These are phyloP conservation scores for Abrus pulchellus DNA, from an alignment of 306 rosid genomes.

Conservation along the genomic window DNA sequence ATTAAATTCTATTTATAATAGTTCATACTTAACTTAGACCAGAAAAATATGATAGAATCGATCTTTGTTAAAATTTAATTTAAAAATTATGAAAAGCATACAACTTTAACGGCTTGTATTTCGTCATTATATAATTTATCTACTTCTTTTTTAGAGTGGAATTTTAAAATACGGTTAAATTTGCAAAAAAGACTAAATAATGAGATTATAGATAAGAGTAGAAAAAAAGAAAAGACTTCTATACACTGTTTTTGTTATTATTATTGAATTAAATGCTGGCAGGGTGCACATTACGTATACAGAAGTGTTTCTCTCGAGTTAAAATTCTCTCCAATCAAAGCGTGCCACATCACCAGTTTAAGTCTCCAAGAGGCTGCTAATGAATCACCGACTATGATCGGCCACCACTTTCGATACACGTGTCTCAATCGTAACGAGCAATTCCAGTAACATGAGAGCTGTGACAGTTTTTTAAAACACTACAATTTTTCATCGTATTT, in stretches of 20 bases:
- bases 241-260: background rate
- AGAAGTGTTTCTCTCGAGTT: background rate
- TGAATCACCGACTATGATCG: conserved; percentile 33
- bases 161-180: no score
- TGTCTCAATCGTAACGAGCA: background rate
- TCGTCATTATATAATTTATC: no score
- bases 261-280: background rate
- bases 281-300: background rate
- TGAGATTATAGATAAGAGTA: background rate
- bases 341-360: background rate
- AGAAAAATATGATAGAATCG: no score
- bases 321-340: background rate
- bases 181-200: no score
- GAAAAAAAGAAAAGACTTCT: background rate
- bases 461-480: no score
- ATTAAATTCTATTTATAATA: no score
- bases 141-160: no score
- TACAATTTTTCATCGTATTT: no score
- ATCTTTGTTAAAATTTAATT: no score
- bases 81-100: no score
- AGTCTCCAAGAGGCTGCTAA: conserved; percentile 28
- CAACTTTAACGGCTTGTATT: no score
- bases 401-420: background rate
- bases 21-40: no score
- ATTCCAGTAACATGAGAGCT: background rate